Base-by-base conservation (phyloP, 2,329 filamentous ascomycete genomes). In the Penicillium janthinellum region DNA sequence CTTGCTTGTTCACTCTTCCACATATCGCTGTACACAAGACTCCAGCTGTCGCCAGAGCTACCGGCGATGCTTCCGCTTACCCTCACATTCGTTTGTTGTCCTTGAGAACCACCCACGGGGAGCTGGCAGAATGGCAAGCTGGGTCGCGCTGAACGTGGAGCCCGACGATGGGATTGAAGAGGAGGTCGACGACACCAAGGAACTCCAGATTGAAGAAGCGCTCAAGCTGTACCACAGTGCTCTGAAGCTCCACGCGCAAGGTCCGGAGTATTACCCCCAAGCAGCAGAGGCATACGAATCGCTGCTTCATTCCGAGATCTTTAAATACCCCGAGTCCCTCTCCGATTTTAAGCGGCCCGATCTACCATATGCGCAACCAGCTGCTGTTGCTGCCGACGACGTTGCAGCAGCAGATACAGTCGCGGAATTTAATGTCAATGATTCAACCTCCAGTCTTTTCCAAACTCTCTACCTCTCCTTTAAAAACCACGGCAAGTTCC, bases 131-230 rank as follows among this genome's bases (percentile, higher is more conserved):
- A 82, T 82, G 81, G 77, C 81, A 39, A 84, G 86, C 69, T 98
- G 96, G 79, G 87, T 89, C 70, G 91, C 94, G 55, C 88, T 97
- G 76, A 99, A 99, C 75, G 86, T 98, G 78, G 93, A 97, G 77
- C 90, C 91, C 10, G 95, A 97, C 78, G 91, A 96, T 71, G 91
- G 91, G 59, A 82, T 89, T 64, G 92, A 96, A 73, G 91, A 96
- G 69, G 93, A 97, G 77, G 82, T 96, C 71, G 95, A 99, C 75
- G 92, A 95, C 70, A 96, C 93, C 37, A 95, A 94, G 75, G 94
- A 98, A 76, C 88, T 99, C 54, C 93, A 96, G 83, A 94, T 98
- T 71, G 95, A 99, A 71, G 95, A 99, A 79, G 93, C 95, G 50
- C 82, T 99, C 63, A 98, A 97, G 78, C 86, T 94, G 38, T 99